Evolutionary conservation across 2,329 filamentous ascomycete species (phyloP), one percentile per base, ranked within the genome.

Genomic region (Diaporthe velutina): DNA sequence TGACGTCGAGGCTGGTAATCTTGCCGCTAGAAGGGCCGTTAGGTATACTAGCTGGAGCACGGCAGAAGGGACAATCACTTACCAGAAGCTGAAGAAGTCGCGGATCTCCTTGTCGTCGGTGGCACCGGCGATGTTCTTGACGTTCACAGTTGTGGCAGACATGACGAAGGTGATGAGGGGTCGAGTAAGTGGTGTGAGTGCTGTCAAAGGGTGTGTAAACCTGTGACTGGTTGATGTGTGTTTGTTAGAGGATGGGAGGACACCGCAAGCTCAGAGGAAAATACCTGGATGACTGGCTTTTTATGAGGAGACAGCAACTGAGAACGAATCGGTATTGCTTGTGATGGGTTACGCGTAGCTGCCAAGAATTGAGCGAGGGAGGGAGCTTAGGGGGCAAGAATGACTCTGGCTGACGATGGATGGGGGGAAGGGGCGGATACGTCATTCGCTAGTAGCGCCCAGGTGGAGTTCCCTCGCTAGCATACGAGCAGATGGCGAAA

Each of bases 41-140:
- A 72, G 75, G 75, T 48, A 45, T 17, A 19, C 25, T 19, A 25
- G 35, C 4, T 25, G 52, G 5, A 25, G 4, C 13, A 25, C 3
- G 10, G n/a, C 57, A 4, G 66, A 52, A 64, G 38, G 71, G 60
- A 28, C 22, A 66, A n/a, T 60, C 61, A 58, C 91, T 83, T 89
- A 96, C 95, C 91, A 93, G 86, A 98, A 98, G 88, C 94, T 97
- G 89, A 99, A 99, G 90, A 99, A 99, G 83, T 98, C 96, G 82
- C 92, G 92, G 80, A 99, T 92, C 86, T 98, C 95, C 86, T 96
- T 93, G 85, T 99, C 95, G 79, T 90, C 92, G 74, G 96, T 98
- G 83, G 93, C 86, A 77, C 88, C 83, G 79, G 94, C 92, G 86
- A 99, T 98, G 87, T 97, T 96, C 86, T 94, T 94, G 81, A 98